phyloP scores from a whole-genome alignment of 257 asterid genomes.

The Scutellaria baicalensis region DNA sequence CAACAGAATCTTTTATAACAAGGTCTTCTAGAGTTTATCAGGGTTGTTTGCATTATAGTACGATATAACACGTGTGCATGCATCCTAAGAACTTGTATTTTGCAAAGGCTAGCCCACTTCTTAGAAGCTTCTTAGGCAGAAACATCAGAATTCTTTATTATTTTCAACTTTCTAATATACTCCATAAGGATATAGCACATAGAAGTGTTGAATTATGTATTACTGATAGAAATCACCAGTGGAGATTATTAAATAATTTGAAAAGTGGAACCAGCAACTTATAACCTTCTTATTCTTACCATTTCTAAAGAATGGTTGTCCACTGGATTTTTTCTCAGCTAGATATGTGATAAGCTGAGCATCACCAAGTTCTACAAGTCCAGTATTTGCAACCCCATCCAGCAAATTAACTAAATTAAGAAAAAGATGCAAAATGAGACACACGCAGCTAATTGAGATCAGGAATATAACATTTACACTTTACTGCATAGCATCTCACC shows the following conservation, averaged over 20 bases:
- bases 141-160: not conserved
- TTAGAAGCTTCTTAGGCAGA: not conserved
- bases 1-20: not conserved
- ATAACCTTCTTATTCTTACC: constrained; percentile 41
- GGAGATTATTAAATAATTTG: not conserved
- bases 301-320: constrained; percentile 68
- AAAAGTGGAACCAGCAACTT: not conserved
- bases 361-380: constrained; percentile 81
- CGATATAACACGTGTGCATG: not conserved
- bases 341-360: constrained; percentile 56
- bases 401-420: constrained; percentile 48
- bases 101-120: not conserved
- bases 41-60: not conserved
- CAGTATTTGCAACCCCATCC: constrained; percentile 78
- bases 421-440: not conserved
- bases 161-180: not conserved
- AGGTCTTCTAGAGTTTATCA: not conserved
- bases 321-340: constrained; percentile 80
- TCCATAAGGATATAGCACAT: not conserved
- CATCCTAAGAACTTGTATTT: not conserved
- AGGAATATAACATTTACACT: not conserved
- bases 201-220: not conserved
- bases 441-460: constrained; percentile 7
- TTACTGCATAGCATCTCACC: constrained; percentile 36
- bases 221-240: not conserved